A percentile compares a stretch with the other conserved stretches of the same genome.
These are phyloP conservation scores for Trypanosoma rangeli DNA, from an alignment of 208 protist species.

Conservation along the genomic window DNA sequence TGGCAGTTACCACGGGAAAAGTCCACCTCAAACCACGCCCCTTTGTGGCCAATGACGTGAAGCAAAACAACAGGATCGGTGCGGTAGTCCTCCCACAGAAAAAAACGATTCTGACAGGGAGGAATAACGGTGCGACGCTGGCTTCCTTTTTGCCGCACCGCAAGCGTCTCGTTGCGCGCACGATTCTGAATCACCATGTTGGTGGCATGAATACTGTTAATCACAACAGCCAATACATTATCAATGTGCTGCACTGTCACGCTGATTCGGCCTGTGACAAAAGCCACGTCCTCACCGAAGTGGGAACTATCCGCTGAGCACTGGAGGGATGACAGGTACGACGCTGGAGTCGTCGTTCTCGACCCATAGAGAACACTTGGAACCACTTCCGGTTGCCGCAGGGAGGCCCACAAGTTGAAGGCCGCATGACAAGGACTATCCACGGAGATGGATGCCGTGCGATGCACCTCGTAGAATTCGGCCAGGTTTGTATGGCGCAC, in stretches of 20 bases:
- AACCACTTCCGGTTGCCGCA: constrained; percentile 30
- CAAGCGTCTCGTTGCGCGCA: constrained; percentile 38
- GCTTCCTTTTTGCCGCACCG: constrained; percentile 66
- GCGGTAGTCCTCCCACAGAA: constrained; percentile 73
- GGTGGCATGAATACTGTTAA: constrained; percentile 51
- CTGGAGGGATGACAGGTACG: constrained; percentile 2
- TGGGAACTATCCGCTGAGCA: constrained; percentile 27
- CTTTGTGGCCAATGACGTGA: constrained; percentile 64
- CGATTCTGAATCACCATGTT: constrained; percentile 81
- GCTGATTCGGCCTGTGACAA: constrained; percentile 69
- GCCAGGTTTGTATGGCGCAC: constrained; percentile 46
- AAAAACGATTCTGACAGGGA: constrained; percentile 70
- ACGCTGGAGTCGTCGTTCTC: not conserved
- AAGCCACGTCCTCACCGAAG: constrained; percentile 34
- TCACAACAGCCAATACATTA: constrained; percentile 62
- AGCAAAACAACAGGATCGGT: constrained; percentile 56
- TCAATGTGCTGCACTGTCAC: constrained; percentile 58
- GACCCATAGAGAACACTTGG: constrained; percentile 42
- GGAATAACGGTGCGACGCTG: constrained; percentile 60
- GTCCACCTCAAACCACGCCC: constrained; percentile 78
- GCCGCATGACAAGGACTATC: constrained; percentile 58
- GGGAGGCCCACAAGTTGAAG: constrained; percentile 78
- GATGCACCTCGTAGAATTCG: constrained; percentile 61
- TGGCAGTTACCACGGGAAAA: constrained; percentile 62
- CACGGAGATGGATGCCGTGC: constrained; percentile 55